Evolutionary conservation across 108 stramenopile species (phyloP), one percentile per base, ranked within the genome.

Genomic region (Chaetoceros muelleri): DNA sequence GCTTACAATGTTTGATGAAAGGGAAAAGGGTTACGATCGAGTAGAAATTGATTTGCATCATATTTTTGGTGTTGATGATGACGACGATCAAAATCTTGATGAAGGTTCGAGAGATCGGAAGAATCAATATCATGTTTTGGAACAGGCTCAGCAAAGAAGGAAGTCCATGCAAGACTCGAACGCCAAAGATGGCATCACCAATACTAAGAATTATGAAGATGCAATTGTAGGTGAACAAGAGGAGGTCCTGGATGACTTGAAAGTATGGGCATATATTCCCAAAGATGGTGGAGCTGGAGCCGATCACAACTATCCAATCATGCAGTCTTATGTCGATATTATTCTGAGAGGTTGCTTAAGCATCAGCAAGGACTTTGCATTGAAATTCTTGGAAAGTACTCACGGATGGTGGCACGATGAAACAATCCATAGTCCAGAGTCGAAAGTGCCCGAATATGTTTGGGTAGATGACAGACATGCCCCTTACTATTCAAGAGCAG

Each of bases 291-390:
- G 44, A 8, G 13, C 40, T 2, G 57, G 61, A 24, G 64, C 78
- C 2, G 60, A 78, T 8, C 44, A 49, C 19, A 27, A 58, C 25
- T 71, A 69, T 60, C 84, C 84, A 1, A 80, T 86, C 40, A 58
- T 66, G 8, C 84, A 86, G 59, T 72, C 71, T 19, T 86, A 86
- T 51, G 74, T 86, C 16, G 84, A 86, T 63, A 75, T 79, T 21
- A 79, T 79, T 20, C 50, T 82, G 53, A 53, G 81, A 52, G 84
- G 84, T 8, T 86, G 81, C 52, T 57, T 82, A 13, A 55, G 64
- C 16, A 80, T 82, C 46, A 73, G 74, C 3, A 54, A 59, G 44
- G 78, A 65, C 24, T 81, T 81, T 61, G 76, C 78, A 3, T 40
- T 30, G 23, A 55, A 65, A 27, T 81, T 79, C 44, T 57, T 85